Evolutionary conservation across 768 basidiomycete genomes (phyloP).

Genomic region (Tricholoma saponaceum): DNA sequence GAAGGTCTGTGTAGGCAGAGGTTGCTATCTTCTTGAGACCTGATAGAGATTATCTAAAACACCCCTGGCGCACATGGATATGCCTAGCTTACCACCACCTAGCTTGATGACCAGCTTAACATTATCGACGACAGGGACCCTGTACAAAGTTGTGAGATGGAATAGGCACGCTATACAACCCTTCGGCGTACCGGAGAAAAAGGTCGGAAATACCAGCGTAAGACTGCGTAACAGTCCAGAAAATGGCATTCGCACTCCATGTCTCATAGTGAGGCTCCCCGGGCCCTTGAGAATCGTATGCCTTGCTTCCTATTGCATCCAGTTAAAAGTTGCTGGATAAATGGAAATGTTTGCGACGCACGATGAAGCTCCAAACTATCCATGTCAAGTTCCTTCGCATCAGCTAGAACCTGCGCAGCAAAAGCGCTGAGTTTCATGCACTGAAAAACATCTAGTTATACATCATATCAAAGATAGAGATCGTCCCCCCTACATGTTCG

Average conservation of each 20-base stretch:
- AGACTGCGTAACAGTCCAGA: constrained; percentile 47
- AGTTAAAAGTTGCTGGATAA: not conserved
- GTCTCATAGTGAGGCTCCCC: constrained; percentile 37
- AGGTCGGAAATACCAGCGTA: constrained; percentile 43
- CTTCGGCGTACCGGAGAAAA: constrained; percentile 32
- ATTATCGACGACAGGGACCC: not conserved
- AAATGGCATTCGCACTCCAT: constrained; percentile 42
- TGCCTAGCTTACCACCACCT: not conserved
- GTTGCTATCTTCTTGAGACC: constrained; percentile 40
- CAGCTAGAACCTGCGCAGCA: constrained; percentile 46
- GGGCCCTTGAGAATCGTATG: constrained; percentile 36
- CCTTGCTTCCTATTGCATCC: constrained; percentile 31
- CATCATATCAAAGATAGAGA: not conserved
- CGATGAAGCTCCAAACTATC: constrained; percentile 46
- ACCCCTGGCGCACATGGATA: not conserved
- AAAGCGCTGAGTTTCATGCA: constrained; percentile 50
- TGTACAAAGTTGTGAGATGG: not conserved
- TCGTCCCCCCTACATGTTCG: constrained; percentile 33
- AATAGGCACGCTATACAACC: not conserved
- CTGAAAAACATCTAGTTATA: constrained; percentile 17
- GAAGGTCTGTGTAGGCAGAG: constrained; percentile 42
- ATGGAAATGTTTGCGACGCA: constrained; percentile 19
- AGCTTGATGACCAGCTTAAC: not conserved
- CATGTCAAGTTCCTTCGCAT: constrained; percentile 40
- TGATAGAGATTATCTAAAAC: constrained; percentile 7